Evolutionary conservation across 2,329 filamentous ascomycete species (phyloP).

Genomic region (Cyclaneusma minus): DNA sequence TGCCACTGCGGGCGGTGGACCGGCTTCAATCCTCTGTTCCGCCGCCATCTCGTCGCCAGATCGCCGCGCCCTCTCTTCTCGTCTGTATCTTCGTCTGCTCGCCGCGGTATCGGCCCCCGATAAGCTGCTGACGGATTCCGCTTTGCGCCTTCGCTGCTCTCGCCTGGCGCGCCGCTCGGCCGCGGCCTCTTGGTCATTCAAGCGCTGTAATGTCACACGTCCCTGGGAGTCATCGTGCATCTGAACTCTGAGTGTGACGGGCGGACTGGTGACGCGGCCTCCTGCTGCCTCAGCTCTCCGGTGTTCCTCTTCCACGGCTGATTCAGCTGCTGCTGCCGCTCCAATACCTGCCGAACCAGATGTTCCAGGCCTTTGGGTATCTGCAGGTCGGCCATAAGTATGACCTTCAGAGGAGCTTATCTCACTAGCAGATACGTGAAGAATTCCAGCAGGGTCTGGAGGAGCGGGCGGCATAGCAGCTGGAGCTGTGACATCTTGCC

Average conservation of each 20-base stretch:
- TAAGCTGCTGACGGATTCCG: constrained; percentile 37
- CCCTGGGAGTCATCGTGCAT: constrained; percentile 43
- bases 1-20: constrained; percentile 16
- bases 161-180: constrained; percentile 18
- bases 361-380: constrained; percentile 22
- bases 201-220: constrained; percentile 43
- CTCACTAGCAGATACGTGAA: constrained; percentile 27
- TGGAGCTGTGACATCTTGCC: constrained; percentile 20
- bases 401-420: constrained; percentile 24
- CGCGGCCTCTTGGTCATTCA: constrained; percentile 44
- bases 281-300: constrained; percentile 8
- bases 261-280: constrained; percentile 25
- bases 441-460: constrained; percentile 31
- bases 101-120: constrained; percentile 38
- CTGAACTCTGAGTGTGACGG: constrained; percentile 42
- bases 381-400: constrained; percentile 27
- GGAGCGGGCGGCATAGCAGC: constrained; percentile 40
- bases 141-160: constrained; percentile 24
- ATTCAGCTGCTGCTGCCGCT: constrained; percentile 30
- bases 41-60: constrained; percentile 28
- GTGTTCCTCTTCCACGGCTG: constrained; percentile 28
- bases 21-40: constrained; percentile 20
- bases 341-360: constrained; percentile 12
- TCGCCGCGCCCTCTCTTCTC: constrained; percentile 31
- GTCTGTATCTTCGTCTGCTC: constrained; percentile 32